Evolutionary conservation across 129 eudicot genomes (phyloP).

Genomic region (Daucus carota): DH1_v3.0 NC_030381.2:37129501-37130000

Average conservation of each 20-base stretch:
- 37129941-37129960: conserved; percentile 71
- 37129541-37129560: conserved; percentile 8
- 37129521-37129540: not conserved
- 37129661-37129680: conserved; percentile 17
- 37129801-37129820: conserved; percentile 18
- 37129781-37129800: conserved; percentile 11
- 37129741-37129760: conserved; percentile 17
- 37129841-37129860: conserved; percentile 75
- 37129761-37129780: not conserved
- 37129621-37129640: not conserved
- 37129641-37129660: not conserved
- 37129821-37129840: conserved; percentile 52
- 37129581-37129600: not conserved
- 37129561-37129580: conserved; percentile 5
- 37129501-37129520: not conserved
- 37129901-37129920: conserved; percentile 72
- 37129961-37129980: conserved; percentile 20
- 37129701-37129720: not conserved
- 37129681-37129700: not conserved
- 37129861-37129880: conserved; percentile 88
- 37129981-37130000: not conserved
- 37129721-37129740: conserved; percentile 13
- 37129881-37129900: conserved; percentile 85
- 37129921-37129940: conserved; percentile 74
- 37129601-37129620: not conserved